A percentile compares a stretch with the other conserved stretches of the same genome.
Evolutionary conservation across 352 stramenopile species (phyloP).

Genomic region (Aphanomyces cochlioides): DNA sequence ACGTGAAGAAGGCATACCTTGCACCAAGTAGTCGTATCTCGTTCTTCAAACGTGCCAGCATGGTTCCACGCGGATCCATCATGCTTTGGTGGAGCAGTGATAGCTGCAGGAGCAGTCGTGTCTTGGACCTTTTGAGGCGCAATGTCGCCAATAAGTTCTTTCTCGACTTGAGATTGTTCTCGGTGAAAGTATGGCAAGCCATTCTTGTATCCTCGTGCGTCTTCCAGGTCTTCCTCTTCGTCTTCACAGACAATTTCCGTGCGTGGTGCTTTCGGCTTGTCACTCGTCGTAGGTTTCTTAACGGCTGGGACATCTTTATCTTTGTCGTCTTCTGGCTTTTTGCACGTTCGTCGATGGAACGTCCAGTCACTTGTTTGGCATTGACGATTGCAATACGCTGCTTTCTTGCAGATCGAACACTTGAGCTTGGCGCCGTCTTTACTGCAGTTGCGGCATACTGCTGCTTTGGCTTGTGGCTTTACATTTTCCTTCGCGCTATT

Average conservation of each 20-base stretch:
- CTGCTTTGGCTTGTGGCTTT: constrained; percentile 14
- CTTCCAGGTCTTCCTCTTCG: constrained; percentile 55
- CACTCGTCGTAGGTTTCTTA: background rate
- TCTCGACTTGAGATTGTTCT: constrained; percentile 94
- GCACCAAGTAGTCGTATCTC: constrained; percentile 82
- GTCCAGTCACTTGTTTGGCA: constrained; percentile 82
- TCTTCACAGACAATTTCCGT: constrained; percentile 67
- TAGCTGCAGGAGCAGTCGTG: background rate
- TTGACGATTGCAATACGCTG: constrained; percentile 68
- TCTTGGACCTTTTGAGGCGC: constrained; percentile 76
- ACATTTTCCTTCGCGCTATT: constrained; percentile 31
- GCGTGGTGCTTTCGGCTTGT: constrained; percentile 32
- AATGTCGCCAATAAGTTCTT: constrained; percentile 95
- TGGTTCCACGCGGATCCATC: constrained; percentile 89
- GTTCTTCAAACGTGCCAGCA: constrained; percentile 89
- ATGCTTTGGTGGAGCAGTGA: constrained; percentile 33
- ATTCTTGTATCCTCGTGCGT: constrained; percentile 81
- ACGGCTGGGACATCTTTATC: constrained; percentile 22
- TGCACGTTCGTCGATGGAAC: constrained; percentile 86
- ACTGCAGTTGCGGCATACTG: constrained; percentile 69
- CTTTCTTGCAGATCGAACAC: constrained; percentile 85
- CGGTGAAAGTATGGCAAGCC: constrained; percentile 95
- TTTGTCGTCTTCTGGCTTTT: constrained; percentile 64
- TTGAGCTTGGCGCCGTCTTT: constrained; percentile 75
- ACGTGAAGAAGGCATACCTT: constrained; percentile 36